Conservation (phyloP, 1,284 basidiomycete species). For the Cutaneotrichosporon arboriforme region DNA sequence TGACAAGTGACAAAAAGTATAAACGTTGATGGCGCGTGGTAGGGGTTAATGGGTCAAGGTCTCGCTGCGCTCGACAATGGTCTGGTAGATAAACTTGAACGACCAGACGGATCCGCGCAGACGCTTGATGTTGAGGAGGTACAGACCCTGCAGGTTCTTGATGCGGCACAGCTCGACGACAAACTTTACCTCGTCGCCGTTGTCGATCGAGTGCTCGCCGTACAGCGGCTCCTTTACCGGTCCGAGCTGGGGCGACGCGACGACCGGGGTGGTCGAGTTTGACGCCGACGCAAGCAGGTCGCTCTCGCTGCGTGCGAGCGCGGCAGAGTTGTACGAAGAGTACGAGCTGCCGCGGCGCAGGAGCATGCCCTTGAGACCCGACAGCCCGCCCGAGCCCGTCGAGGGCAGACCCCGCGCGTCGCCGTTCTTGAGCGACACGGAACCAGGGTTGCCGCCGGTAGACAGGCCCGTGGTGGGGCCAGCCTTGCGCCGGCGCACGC, state of each 20-base stretch:
- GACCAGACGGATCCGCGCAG: conserved; percentile 87
- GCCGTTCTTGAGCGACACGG: conserved; percentile 49
- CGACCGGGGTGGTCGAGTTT: conserved; percentile 30
- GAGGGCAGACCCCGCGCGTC: conserved; percentile 73
- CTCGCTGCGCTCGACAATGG: conserved; percentile 60
- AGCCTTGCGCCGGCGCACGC: conserved; percentile 64
- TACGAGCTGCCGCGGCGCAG: conserved; percentile 83
- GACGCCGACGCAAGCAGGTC: conserved; percentile 41
- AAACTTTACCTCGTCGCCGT: conserved; percentile 89
- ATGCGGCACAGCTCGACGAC: conserved; percentile 83
- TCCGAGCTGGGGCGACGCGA: conserved; percentile 18
- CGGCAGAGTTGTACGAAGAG: conserved; percentile 51
- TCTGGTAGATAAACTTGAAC: conserved; percentile 91
- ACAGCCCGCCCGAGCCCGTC: conserved; percentile 56
- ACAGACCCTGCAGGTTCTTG: conserved; percentile 78
- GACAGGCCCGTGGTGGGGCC: conserved; percentile 43
- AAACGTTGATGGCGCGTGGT: no score
- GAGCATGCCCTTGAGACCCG: conserved; percentile 74
- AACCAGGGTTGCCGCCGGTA: conserved; percentile 46
- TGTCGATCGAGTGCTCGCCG: conserved; percentile 68
- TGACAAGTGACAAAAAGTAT: no score
- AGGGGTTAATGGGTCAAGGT: conserved; percentile 31
- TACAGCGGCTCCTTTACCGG: conserved; percentile 59
- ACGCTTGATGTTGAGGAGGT: conserved; percentile 80
- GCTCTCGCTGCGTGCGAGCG: conserved; percentile 30